Base-by-base conservation (phyloP, 768 basidiomycete species). In the Tricholoma matsutake region DNA sequence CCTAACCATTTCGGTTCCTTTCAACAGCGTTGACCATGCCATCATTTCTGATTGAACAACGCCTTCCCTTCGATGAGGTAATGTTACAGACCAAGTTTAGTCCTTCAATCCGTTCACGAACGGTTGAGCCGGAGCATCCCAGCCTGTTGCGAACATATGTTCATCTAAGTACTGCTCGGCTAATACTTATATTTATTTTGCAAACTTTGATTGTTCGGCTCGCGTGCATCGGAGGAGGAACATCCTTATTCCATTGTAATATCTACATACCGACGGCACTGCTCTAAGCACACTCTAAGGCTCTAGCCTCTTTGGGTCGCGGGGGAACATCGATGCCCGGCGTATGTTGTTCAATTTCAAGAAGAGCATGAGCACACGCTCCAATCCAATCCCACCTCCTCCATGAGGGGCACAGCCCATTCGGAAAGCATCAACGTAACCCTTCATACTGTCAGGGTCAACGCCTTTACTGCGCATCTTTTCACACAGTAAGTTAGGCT, bases 301-400 rank as follows among this genome's bases (percentile, higher is more conserved):
- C 66, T 92, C 91, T 65, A 98, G 79, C 60, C 96, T 83, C 79
- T 94, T 96, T 59, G 97, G 97, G 78, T 98, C 97, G 69, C 97
- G 85, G 13, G 97, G 97, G 87, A 98, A 98, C 70, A 98, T 71
- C 25, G 91, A 91, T 25, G 94, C 95, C 54, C 94, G 81, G 55
- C 96, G 83, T 69, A 98, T 95, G 80, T 98, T 97, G 79, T 91
- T 92, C 64, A 99, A 82, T 78, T 96, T 96, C 73, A 99, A 79
- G 86, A 95, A 99, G 65, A 99, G 79, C 96, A 98, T 98, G 71
- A 98, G 76, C 56, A 99, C 95, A 58, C 94, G 91, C 76, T 97
- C 95, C 62, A 96, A 81, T 57, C 93, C 96, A 67, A 98, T 94
- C 62, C 96, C 96, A 63, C 95, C 96, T 66, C 96, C 97, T 53